Conservation (phyloP, 805 yeast species). For the Candida khao-thaluensis region DNA sequence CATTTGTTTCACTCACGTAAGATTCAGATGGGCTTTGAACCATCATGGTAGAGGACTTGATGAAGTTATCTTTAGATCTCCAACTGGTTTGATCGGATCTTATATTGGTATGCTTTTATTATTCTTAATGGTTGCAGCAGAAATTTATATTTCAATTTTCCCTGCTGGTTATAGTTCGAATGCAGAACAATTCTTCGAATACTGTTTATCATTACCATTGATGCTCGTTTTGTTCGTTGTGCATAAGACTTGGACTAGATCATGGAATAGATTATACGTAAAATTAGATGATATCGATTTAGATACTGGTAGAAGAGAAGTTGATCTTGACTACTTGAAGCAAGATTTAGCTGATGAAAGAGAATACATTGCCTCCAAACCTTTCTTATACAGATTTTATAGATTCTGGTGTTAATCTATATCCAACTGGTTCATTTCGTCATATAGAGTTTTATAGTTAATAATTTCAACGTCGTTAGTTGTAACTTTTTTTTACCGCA, state of each 20-base stretch:
- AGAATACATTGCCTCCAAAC: constrained; percentile 24
- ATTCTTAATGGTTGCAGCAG: constrained; percentile 33
- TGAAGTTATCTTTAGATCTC: constrained; percentile 36
- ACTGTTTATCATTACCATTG: constrained; percentile 49
- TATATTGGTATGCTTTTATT: constrained; percentile 32
- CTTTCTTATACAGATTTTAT: constrained; percentile 28
- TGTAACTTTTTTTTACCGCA: no score
- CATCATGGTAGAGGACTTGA: constrained; percentile 36
- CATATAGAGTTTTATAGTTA: no score
- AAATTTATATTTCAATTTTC: constrained; percentile 40
- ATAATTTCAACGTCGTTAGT: no score
- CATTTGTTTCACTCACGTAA: constrained; percentile 38
- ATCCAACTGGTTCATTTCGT: no score
- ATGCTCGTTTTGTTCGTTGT: constrained; percentile 44
- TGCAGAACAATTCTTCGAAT: constrained; percentile 47
- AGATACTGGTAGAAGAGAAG: constrained; percentile 43
- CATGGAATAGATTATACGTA: constrained; percentile 31
- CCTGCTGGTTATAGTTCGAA: constrained; percentile 29
- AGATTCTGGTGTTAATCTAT: constrained; percentile 30
- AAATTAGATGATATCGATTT: constrained; percentile 38
- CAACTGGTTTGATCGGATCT: constrained; percentile 40
- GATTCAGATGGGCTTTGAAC: constrained; percentile 41
- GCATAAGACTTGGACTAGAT: constrained; percentile 37
- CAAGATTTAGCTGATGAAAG: constrained; percentile 43
- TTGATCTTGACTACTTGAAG: constrained; percentile 37